phyloP scores from a whole-genome alignment of 176 grass and related monocot genomes.

The Triticum timopheevii region DNA sequence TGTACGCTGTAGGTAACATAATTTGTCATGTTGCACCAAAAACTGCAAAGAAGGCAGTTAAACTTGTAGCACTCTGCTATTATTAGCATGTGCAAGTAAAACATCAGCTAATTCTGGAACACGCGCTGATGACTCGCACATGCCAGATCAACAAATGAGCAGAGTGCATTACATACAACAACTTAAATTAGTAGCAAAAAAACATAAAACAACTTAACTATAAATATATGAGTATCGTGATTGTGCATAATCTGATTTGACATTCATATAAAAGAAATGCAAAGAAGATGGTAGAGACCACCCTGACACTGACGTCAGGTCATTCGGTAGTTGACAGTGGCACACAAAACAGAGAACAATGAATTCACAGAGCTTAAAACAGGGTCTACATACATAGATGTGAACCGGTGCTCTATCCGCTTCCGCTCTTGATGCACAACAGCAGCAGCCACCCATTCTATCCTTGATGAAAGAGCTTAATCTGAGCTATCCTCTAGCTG shows the following conservation, averaged over 20 bases:
- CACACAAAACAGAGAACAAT: background rate
- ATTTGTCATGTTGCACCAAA: background rate
- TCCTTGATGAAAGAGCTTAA: constrained; percentile 30
- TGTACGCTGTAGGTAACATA: background rate
- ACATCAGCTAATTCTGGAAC: background rate
- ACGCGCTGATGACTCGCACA: background rate
- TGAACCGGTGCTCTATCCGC: constrained; percentile 56
- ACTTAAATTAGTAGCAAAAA: no score
- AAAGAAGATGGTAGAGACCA: background rate
- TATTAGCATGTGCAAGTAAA: constrained; percentile 15
- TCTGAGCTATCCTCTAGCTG: constrained; percentile 39
- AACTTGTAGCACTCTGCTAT: background rate
- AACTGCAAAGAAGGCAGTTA: background rate
- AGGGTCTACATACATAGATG: constrained; percentile 60
- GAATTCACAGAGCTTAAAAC: background rate
- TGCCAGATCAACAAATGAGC: background rate
- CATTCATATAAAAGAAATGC: background rate
- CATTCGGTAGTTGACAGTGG: background rate
- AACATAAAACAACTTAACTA: background rate
- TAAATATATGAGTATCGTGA: background rate
- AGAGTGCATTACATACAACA: background rate
- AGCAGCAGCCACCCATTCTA: constrained; percentile 93
- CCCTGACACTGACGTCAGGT: background rate
- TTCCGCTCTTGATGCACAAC: constrained; percentile 57
- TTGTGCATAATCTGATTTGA: background rate